Evolutionary conservation across 2,329 filamentous ascomycete species (phyloP), one percentile per base, ranked within the genome.

Genomic region (Fusarium scirpi): DNA sequence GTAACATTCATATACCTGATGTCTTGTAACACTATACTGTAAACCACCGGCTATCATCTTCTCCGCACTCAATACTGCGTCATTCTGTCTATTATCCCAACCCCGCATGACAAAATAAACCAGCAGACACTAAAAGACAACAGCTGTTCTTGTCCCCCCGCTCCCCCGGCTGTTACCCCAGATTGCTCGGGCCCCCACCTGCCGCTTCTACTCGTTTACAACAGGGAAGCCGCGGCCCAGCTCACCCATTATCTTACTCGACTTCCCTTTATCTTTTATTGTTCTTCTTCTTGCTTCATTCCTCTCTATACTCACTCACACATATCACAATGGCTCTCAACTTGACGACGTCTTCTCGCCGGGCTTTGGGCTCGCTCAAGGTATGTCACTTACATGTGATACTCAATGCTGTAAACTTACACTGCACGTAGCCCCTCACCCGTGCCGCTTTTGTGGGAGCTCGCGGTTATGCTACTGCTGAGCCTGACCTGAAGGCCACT

Each of bases 401-500:
- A 27, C 27, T 51, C 32, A 41, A 46, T 49, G 25, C 27, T 3
- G 38, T 44, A 10, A 48, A 32, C 62, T 70, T 44, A 65, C 43
- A 41, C 30, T 29, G 18, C 10, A 32, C 22, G 49, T 53, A 80
- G 77, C 75, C 77, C 69, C 67, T 76, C 60, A 69, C 79, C 57
- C 78, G 79, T 54, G 78, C 72, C 60, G 69, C 74, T 60, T 73
- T 76, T 73, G 68, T 67, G 62, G 77, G 80, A 58, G 74, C 76
- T 49, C 86, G 91, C 77, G 84, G 80, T 80, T 94, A 94, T 83
- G 89, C 92, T 70, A 89, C 92, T 45, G 86, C 92, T 62, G 95
- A 98, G 81, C 93, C 92, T 63, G 92, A 95, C 78, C 90, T 99
- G 78, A 99, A 98, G 84, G 86, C 92, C 55, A 93, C 93, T 16